Evolutionary conservation across 176 grass and related monocot species (phyloP), one percentile per base, ranked within the genome.

Genomic region (Oryza rufipogon): DNA sequence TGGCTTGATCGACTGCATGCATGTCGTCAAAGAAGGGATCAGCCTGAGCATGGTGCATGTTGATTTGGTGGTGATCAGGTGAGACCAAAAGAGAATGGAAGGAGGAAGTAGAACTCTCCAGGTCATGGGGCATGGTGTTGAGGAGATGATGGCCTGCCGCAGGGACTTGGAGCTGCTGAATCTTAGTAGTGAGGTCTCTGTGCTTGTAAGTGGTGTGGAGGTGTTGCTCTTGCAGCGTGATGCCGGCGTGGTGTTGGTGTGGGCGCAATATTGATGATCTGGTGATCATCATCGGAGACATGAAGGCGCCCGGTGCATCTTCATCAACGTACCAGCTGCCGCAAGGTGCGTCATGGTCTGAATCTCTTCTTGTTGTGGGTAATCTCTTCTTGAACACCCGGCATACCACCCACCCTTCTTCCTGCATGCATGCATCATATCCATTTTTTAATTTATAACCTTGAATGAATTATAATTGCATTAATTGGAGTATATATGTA

Each of bases 351-450:
- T 92, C 87, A 12, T 93, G 89, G 19, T 95, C 93, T 17, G 86
- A 42, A 2, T 93, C 91, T 70, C 68, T 93, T 84, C 91, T 88
- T 66, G 91, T 81, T 15, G 88, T 93, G 12, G 95, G 95, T 20
- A 94, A 67, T 49, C 92, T 82, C 82, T 97, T 97, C 44, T 97
- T 97, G 89, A 97, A 97, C 49, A 95, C 95, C 73, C 92, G 90
- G 30, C 95, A 97, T 15, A 97, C 95, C n/a, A 97, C 95, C 95
- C 95, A 97, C 7, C 95, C 95, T 85, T 97, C 95, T 82, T 97
- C 95, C 95, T 97, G 90, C 58, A 86, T 68, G 90, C 58, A 86
- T 68, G 0, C 14, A 58, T 58, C 5, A 32, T 32, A 32, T 32
- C 30, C 15, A 19, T 19, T 52, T 2, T 30, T 34, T 25, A 30